phyloP scores from a whole-genome alignment of 1,284 basidiomycete species.

The Cryptococcus sp. region DNA sequence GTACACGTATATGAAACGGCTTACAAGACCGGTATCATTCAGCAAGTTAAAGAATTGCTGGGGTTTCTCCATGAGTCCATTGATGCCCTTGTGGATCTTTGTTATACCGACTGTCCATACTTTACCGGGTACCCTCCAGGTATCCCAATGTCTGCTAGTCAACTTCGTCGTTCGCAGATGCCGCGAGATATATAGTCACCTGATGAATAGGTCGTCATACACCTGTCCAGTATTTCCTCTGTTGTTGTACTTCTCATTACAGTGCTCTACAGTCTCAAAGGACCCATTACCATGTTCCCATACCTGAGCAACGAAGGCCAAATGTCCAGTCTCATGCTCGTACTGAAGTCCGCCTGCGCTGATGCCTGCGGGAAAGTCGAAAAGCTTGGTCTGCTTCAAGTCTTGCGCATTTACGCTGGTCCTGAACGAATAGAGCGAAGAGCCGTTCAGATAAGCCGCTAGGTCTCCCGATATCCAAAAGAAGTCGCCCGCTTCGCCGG shows the following conservation, averaged over 20 bases:
- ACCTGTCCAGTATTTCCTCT: constrained; percentile 70
- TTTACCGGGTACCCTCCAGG: constrained; percentile 70
- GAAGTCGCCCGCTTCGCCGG: constrained; percentile 20
- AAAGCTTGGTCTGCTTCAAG: constrained; percentile 13
- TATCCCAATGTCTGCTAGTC: constrained; percentile 76
- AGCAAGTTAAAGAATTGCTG: constrained; percentile 59
- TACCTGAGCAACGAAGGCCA: constrained; percentile 67
- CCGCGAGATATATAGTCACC: constrained; percentile 56
- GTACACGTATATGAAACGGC: constrained; percentile 20
- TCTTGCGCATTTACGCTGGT: neutral
- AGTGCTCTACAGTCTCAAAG: constrained; percentile 59
- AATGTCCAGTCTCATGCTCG: constrained; percentile 33
- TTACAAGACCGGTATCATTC: constrained; percentile 62
- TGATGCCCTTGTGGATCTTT: constrained; percentile 52
- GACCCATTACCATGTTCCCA: constrained; percentile 60
- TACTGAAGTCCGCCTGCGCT: constrained; percentile 62
- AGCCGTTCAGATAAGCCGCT: constrained; percentile 44
- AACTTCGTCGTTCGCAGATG: neutral
- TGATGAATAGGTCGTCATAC: constrained; percentile 68
- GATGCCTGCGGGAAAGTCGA: constrained; percentile 52
- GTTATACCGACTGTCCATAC: constrained; percentile 43
- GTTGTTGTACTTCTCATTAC: constrained; percentile 66
- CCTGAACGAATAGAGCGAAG: constrained; percentile 18
- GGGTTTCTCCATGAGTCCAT: constrained; percentile 10
- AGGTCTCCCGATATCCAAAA: constrained; percentile 41